phyloP scores from a whole-genome alignment of 176 grass and related monocot genomes.

The Poa annua region DNA sequence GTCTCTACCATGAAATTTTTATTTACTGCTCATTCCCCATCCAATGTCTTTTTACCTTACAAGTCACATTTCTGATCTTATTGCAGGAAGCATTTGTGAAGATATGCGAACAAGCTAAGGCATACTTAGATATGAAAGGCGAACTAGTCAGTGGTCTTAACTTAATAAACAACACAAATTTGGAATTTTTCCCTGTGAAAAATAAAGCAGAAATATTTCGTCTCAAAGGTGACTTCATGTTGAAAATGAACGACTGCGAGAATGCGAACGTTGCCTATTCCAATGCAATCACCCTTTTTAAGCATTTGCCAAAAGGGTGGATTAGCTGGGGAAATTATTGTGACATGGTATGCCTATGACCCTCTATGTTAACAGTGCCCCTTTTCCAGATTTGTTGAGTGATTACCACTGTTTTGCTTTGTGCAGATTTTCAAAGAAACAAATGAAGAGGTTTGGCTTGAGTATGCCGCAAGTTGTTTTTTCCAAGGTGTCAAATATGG shows the following conservation, averaged over 20 bases:
- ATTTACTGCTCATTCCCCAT: constrained; percentile 17
- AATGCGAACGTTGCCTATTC: constrained; percentile 84
- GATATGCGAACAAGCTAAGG: constrained; percentile 98
- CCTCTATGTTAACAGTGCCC: constrained; percentile 24
- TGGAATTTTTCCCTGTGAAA: constrained; percentile 97
- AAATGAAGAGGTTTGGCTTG: constrained; percentile 87
- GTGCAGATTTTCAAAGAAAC: constrained; percentile 93
- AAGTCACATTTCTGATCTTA: constrained; percentile 36
- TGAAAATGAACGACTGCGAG: constrained; percentile 89
- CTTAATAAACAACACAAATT: constrained; percentile 91
- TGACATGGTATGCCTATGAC: constrained; percentile 77
- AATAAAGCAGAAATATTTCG: constrained; percentile 98
- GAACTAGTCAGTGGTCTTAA: constrained; percentile 93
- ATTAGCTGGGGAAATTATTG: constrained; percentile 99
- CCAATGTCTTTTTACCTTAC: constrained; percentile 25
- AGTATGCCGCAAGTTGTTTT: constrained; percentile 93
- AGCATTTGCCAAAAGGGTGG: constrained; percentile 99
- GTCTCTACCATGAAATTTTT: constrained; percentile 21
- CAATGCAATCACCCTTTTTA: constrained; percentile 83
- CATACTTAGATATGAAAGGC: constrained; percentile 96
- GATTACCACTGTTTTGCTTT: constrained; percentile 2
- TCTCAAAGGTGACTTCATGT: constrained; percentile 87
- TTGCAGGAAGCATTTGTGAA: constrained; percentile 99
- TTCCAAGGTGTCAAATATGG: constrained; percentile 97
- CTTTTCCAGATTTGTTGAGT: constrained; percentile 27